phyloP scores from a whole-genome alignment of 495 filamentous ascomycete genomes.

The Penicillium silybi region DNA sequence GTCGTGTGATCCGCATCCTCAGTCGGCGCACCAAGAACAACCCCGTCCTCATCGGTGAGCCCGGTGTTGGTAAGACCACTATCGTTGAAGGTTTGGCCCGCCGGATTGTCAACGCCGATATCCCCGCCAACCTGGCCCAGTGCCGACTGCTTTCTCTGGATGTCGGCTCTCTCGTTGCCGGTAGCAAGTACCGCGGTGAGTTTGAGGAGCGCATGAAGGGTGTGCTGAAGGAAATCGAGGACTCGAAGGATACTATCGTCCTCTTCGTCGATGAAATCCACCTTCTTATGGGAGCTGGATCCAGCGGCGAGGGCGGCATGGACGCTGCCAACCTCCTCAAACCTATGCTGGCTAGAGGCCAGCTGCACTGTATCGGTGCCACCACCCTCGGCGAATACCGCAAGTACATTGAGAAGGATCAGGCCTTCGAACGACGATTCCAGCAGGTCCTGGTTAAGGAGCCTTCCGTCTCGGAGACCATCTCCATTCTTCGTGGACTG shows the following conservation, averaged over 20 bases:
- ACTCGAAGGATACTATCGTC: slow-evolving; percentile 95
- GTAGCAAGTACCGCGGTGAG: slow-evolving; percentile 96
- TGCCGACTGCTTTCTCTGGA: slow-evolving; percentile 93
- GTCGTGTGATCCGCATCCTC: slow-evolving; percentile 88
- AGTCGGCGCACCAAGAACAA: slow-evolving; percentile 98
- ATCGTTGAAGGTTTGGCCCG: slow-evolving; percentile 96
- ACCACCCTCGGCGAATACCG: slow-evolving; percentile 93
- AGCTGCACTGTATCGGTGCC: slow-evolving; percentile 96
- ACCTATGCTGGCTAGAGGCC: slow-evolving; percentile 92
- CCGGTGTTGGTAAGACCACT: slow-evolving; percentile 97
- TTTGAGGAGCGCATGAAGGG: slow-evolving; percentile 99
- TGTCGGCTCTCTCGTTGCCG: slow-evolving; percentile 90
- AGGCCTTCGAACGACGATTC: slow-evolving; percentile 96
- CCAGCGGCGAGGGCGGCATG: slow-evolving; percentile 94
- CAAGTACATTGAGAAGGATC: slow-evolving; percentile 99
- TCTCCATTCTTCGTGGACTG: slow-evolving; percentile 93
- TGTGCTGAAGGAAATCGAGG: slow-evolving; percentile 92
- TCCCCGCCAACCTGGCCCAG: slow-evolving; percentile 90
- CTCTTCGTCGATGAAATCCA: slow-evolving; percentile 99
- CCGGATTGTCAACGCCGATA: slow-evolving; percentile 91
- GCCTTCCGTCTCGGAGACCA: slow-evolving; percentile 79
- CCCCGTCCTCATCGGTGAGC: slow-evolving; percentile 91
- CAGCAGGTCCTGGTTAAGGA: slow-evolving; percentile 97
- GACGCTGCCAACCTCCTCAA: slow-evolving; percentile 97
- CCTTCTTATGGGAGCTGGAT: slow-evolving; percentile 93